These are phyloP conservation scores for Candida peoriensis DNA, from an alignment of 805 yeast genomes.

Conservation along the genomic window DNA sequence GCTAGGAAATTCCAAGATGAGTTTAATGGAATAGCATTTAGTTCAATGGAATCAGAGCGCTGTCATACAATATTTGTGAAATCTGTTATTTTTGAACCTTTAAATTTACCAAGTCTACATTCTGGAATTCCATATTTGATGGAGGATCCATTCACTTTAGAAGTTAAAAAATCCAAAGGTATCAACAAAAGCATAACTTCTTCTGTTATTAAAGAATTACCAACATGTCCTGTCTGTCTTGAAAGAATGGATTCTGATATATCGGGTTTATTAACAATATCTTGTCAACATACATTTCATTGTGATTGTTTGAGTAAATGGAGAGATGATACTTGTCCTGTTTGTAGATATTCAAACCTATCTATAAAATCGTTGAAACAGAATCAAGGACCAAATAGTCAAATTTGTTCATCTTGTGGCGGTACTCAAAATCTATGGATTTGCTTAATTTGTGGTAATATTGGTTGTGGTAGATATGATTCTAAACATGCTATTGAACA, in stretches of 20 bases:
- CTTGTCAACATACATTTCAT: conserved; percentile 92
- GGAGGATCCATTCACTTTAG: conserved; percentile 65
- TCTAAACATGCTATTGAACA: conserved; percentile 83
- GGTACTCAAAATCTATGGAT: conserved; percentile 71
- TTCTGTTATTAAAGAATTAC: conserved; percentile 51
- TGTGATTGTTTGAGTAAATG: conserved; percentile 84
- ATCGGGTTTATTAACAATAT: conserved; percentile 80
- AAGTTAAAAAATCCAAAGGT: conserved; percentile 11
- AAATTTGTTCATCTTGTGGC: conserved; percentile 53
- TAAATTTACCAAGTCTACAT: conserved; percentile 13
- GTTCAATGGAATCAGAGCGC: conserved; percentile 82
- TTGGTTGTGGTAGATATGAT: conserved; percentile 90
- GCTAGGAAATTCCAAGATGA: conserved; percentile 63
- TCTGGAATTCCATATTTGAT: conserved; percentile 59
- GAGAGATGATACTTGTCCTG: conserved; percentile 89
- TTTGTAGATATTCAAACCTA: conserved; percentile 70
- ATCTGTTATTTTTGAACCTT: conserved; percentile 23
- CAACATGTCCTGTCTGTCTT: conserved; percentile 90
- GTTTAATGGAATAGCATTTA: conserved; percentile 72
- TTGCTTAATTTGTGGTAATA: conserved; percentile 82
- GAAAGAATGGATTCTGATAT: conserved; percentile 80
- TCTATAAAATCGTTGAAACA: conserved; percentile 19
- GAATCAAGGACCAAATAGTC: conserved; percentile 10
- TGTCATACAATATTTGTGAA: conserved; percentile 76
- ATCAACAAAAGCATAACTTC: conserved; percentile 14